Evolutionary conservation across 306 rosid genomes (phyloP), one percentile per base, ranked within the genome.

Genomic region (Inga leiocalycina): DNA sequence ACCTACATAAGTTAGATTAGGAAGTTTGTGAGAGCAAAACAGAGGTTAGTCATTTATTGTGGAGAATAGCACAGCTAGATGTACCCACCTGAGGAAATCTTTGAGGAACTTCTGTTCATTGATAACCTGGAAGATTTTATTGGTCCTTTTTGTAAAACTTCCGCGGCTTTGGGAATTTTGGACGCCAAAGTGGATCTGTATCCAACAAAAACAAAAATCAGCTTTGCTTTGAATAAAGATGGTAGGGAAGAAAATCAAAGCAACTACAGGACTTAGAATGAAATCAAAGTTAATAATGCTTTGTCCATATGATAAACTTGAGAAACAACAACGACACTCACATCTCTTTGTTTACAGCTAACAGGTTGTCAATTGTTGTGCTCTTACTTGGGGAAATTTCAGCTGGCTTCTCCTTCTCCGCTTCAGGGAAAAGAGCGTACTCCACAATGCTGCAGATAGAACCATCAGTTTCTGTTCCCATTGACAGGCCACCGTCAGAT

Each of bases 401-500:
- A 75, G 80, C 77, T 78, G 90, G 84, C 86, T 91, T 96, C 69
- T 86, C 83, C 35, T 80, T 96, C 65, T 85, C 83, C 30, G 77
- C 88, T 80, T 97, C 97, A 20, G 99, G 98, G 92, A 97, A 97
- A 69, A 94, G 94, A 57, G 99, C 90, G 83, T 89, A 92, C 89
- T 97, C 99, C 87, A 97, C 97, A 84, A 93, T 91, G 79, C 99
- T 94, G 84, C 90, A 75, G 45, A 94, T 89, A 32, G 99, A 97
- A 65, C 95, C 98, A 20, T 97, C 99, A 20, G 99, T 97, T 94
- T 97, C 99, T 24, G 99, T 92, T 83, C 99, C 99, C 99, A 97
- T 97, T 51, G 99, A 97, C 75, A 97, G 98, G 80, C 86, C 99
- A n/a, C 99, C 92, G 71, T 97, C 99, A 52, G 99, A 97, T 87